These are phyloP conservation scores for Senecio squalidus DNA, from an alignment of 140 eudicot genomes.

Conservation along the genomic window DNA sequence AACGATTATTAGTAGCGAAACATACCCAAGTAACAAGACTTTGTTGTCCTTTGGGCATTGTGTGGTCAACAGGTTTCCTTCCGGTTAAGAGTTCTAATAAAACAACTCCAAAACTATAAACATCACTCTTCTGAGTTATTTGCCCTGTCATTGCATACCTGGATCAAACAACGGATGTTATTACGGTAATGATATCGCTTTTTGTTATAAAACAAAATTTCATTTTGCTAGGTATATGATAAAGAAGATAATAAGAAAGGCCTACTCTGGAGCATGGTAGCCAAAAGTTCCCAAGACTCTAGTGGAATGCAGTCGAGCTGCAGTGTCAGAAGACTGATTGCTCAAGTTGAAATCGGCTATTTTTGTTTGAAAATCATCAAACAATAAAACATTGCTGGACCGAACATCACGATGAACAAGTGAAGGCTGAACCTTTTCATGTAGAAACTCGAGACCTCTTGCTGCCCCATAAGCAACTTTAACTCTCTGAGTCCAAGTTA, in stretches of 20 bases:
- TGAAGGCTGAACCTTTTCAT: slow-evolving; percentile 86
- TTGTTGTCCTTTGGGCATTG: slow-evolving; percentile 84
- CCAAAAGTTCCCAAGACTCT: slow-evolving; percentile 90
- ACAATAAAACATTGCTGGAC: slow-evolving; percentile 78
- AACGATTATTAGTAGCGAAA: slow-evolving; percentile 6
- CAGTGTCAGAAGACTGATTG: slow-evolving; percentile 82
- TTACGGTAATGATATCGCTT: too few species aligned
- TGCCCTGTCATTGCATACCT: slow-evolving; percentile 82
- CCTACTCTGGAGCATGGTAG: slow-evolving; percentile 94
- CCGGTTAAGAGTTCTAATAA: slow-evolving; percentile 69
- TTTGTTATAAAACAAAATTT: too few species aligned
- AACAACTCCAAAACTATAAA: slow-evolving; percentile 76
- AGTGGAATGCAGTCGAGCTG: slow-evolving; percentile 84
- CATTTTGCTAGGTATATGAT: neutral
- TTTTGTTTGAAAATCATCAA: slow-evolving; percentile 67
- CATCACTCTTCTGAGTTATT: slow-evolving; percentile 74
- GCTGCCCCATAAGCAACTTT: slow-evolving; percentile 86
- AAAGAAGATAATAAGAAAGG: neutral
- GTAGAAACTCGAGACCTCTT: slow-evolving; percentile 75
- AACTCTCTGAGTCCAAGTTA: slow-evolving; percentile 77
- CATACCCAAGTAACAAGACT: slow-evolving; percentile 83
- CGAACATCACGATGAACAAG: slow-evolving; percentile 89
- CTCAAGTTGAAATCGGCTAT: slow-evolving; percentile 82
- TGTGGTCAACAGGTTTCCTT: slow-evolving; percentile 79
- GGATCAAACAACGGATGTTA: slow-evolving; percentile 10